Evolutionary conservation across 495 filamentous ascomycete species (phyloP).

Genomic region (Staphylotrichum longicolle): DNA sequence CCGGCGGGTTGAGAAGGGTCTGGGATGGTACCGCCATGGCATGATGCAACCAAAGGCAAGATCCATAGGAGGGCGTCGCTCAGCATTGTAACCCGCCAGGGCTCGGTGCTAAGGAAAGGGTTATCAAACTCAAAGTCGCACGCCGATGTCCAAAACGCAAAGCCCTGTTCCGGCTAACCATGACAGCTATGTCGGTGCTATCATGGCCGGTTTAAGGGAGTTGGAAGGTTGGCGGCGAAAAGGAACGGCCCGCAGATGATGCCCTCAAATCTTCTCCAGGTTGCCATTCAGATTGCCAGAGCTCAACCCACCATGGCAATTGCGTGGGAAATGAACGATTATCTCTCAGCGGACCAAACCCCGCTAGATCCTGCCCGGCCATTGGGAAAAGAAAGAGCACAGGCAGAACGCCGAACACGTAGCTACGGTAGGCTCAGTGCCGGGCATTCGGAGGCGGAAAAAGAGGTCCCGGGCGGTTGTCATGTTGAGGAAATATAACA

Average conservation of each 20-base stretch:
- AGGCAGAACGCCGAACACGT: neutral
- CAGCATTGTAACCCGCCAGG: conserved; percentile 11
- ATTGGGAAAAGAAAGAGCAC: neutral
- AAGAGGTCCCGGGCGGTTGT: neutral
- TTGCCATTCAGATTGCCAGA: too few species aligned
- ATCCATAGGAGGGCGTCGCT: conserved; percentile 10
- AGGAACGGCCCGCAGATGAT: neutral
- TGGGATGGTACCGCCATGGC: conserved; percentile 10
- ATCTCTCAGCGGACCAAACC: neutral
- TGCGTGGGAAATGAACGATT: neutral
- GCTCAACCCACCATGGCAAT: neutral
- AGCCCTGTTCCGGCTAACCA: neutral
- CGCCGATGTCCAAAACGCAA: too few species aligned
- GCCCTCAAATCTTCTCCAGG: too few species aligned
- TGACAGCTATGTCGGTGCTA: too few species aligned
- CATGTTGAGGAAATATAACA: neutral
- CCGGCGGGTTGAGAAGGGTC: neutral
- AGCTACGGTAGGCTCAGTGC: neutral
- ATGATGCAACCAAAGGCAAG: conserved; percentile 15
- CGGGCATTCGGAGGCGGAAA: neutral
- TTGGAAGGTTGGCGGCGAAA: neutral
- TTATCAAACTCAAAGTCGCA: too few species aligned
- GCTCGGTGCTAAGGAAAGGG: too few species aligned
- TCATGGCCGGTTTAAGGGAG: too few species aligned
- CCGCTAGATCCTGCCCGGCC: neutral